phyloP scores from a whole-genome alignment of 805 yeast genomes.

The Saturnispora quitensis region DNA sequence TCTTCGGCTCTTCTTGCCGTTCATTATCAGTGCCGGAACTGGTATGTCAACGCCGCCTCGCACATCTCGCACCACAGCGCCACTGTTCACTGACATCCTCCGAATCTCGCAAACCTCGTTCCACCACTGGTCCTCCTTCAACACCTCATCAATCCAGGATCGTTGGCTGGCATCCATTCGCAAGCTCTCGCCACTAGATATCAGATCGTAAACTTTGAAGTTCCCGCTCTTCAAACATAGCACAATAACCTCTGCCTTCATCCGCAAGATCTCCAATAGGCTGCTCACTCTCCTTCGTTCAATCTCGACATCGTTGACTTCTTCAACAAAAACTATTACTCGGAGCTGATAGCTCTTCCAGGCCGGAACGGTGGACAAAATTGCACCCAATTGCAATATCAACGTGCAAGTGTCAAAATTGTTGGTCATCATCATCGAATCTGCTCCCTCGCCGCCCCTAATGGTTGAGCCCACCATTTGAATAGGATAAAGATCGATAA shows the following conservation, averaged over 20 bases:
- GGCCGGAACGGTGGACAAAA: conserved; percentile 82
- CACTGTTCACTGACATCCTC: neutral
- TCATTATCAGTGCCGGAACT: neutral
- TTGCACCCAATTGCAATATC: conserved; percentile 89
- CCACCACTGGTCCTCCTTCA: conserved; percentile 85
- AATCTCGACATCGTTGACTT: conserved; percentile 54
- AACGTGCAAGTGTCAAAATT: conserved; percentile 94
- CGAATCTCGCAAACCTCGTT: conserved; percentile 15
- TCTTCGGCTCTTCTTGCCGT: neutral
- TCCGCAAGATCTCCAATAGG: conserved; percentile 68
- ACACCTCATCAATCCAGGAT: conserved; percentile 39
- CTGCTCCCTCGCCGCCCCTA: conserved; percentile 45
- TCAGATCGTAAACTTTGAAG: conserved; percentile 58
- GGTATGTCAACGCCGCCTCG: neutral
- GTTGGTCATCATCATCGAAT: conserved; percentile 66
- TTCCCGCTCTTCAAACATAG: conserved; percentile 53
- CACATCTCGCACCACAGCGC: neutral
- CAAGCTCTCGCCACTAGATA: conserved; percentile 55
- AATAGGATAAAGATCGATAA: conserved; percentile 88
- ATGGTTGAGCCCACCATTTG: conserved; percentile 86
- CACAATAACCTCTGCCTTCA: conserved; percentile 73
- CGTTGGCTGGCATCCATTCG: conserved; percentile 26
- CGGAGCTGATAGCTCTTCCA: conserved; percentile 77
- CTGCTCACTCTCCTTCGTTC: conserved; percentile 56
- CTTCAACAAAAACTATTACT: conserved; percentile 86